Conservation (phyloP, 2,329 filamentous ascomycete species). For the Cordyceps fumosorosea region DNA sequence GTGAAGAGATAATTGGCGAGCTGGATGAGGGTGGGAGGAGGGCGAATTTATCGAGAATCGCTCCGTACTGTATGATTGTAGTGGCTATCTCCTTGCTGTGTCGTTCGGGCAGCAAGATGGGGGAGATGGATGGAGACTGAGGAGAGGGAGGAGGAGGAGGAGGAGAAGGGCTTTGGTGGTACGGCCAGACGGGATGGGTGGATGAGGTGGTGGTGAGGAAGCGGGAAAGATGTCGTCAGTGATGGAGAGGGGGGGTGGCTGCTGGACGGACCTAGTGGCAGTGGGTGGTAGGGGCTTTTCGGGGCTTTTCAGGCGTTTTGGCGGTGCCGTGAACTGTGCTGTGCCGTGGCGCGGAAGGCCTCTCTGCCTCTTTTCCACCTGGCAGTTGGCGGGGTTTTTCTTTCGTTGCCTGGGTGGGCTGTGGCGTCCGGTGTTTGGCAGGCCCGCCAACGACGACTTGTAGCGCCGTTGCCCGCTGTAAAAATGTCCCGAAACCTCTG, state of each 20-base stretch:
- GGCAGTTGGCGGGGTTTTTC: neutral
- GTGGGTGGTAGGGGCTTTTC: neutral
- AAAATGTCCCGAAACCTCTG: too few species aligned
- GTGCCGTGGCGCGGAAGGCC: neutral
- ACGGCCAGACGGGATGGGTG: neutral
- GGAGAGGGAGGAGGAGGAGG: constrained; percentile 1
- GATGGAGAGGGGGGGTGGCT: constrained; percentile 22
- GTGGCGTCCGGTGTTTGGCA: too few species aligned
- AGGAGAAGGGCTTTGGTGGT: neutral
- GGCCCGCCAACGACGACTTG: neutral
- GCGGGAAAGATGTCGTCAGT: constrained; percentile 32
- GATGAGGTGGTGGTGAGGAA: constrained; percentile 17
- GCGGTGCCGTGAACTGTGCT: neutral
- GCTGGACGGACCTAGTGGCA: neutral
- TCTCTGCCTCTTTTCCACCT: too few species aligned
- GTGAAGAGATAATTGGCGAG: neutral
- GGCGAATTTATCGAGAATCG: neutral
- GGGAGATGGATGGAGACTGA: constrained; percentile 4
- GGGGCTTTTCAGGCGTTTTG: neutral
- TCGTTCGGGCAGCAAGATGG: constrained; percentile 8
- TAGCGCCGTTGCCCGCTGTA: neutral
- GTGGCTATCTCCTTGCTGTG: neutral
- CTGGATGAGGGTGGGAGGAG: neutral
- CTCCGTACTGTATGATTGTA: neutral
- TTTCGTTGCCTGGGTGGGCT: neutral